Percentiles rank a stretch among this genome's conserved stretches.
phyloP scores from a whole-genome alignment of 768 basidiomycete species.

The Boletus edulis region DNA sequence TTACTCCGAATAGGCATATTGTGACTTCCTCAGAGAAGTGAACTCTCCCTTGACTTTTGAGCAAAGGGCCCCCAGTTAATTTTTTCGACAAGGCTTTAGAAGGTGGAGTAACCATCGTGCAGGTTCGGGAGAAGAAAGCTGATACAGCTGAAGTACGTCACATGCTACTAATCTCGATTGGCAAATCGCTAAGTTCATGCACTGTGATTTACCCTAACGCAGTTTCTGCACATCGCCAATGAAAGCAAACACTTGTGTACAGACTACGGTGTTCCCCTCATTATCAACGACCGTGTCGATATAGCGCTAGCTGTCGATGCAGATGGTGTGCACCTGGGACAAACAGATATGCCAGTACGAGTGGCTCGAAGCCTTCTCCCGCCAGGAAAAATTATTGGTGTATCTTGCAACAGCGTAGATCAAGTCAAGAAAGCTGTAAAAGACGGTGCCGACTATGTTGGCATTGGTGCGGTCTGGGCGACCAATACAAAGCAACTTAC shows the following conservation, averaged over 20 bases:
- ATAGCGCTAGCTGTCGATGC: conserved; percentile 77
- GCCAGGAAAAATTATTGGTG: conserved; percentile 67
- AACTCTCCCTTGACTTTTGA: neutral
- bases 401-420: conserved; percentile 68
- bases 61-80: neutral
- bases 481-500: conserved; percentile 78
- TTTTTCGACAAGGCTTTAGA: conserved; percentile 56
- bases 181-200: neutral
- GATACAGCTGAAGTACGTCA: conserved; percentile 75
- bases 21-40: conserved; percentile 74
- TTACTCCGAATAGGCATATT: conserved; percentile 51
- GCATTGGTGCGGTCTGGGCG: conserved; percentile 81
- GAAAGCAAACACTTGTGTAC: conserved; percentile 70
- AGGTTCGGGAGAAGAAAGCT: conserved; percentile 80
- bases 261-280: conserved; percentile 73
- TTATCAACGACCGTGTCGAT: conserved; percentile 89
- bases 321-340: conserved; percentile 86
- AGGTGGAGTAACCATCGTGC: conserved; percentile 89
- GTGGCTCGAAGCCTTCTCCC: conserved; percentile 70
- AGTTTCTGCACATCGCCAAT: conserved; percentile 78
- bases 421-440: conserved; percentile 63
- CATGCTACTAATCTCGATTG: neutral
- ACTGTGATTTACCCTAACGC: neutral
- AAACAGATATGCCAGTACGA: conserved; percentile 76
- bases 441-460: conserved; percentile 79